phyloP scores from a whole-genome alignment of 2,329 filamentous ascomycete genomes.

The Neofusicoccum umdonicola region DNA sequence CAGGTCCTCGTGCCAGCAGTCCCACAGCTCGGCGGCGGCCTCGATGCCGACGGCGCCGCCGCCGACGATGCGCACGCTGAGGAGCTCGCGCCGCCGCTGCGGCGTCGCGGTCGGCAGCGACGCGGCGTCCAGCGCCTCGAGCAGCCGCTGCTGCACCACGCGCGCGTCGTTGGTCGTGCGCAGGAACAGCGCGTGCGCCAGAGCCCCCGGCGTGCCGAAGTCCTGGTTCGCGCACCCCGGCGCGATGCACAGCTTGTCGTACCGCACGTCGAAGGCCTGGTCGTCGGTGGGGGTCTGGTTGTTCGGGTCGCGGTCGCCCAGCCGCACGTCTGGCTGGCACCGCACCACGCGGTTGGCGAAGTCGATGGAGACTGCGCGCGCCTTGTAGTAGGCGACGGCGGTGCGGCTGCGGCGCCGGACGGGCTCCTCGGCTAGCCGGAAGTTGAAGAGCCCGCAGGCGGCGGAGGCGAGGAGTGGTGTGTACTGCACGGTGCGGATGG shows the following conservation, averaged over 20 bases:
- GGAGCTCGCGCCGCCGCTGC: constrained; percentile 32
- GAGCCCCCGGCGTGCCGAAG: constrained; percentile 41
- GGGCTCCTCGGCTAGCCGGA: constrained; percentile 47
- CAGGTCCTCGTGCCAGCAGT: constrained; percentile 41
- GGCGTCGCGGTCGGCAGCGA: constrained; percentile 29
- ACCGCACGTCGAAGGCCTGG: constrained; percentile 37
- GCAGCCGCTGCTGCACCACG: constrained; percentile 34
- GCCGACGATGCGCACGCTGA: constrained; percentile 42
- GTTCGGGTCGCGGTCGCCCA: neutral
- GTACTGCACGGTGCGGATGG: constrained; percentile 43
- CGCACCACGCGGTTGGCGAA: constrained; percentile 34
- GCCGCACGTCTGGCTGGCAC: constrained; percentile 27
- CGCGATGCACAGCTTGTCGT: constrained; percentile 44
- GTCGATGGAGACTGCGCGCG: constrained; percentile 39
- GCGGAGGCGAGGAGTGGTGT: constrained; percentile 44
- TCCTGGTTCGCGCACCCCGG: constrained; percentile 42
- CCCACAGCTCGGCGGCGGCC: constrained; percentile 44
- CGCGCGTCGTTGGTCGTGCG: constrained; percentile 37
- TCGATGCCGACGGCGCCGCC: constrained; percentile 46
- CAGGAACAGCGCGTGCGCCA: constrained; percentile 41
- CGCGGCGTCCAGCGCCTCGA: constrained; percentile 39
- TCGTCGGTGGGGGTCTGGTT: neutral
- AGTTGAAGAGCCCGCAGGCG: constrained; percentile 47
- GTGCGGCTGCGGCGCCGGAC: constrained; percentile 34
- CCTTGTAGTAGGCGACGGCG: constrained; percentile 39